These are phyloP conservation scores for Apophysomyces variabilis DNA, from an alignment of 371 early-diverging fungal genomes.

Conservation along the genomic window DNA sequence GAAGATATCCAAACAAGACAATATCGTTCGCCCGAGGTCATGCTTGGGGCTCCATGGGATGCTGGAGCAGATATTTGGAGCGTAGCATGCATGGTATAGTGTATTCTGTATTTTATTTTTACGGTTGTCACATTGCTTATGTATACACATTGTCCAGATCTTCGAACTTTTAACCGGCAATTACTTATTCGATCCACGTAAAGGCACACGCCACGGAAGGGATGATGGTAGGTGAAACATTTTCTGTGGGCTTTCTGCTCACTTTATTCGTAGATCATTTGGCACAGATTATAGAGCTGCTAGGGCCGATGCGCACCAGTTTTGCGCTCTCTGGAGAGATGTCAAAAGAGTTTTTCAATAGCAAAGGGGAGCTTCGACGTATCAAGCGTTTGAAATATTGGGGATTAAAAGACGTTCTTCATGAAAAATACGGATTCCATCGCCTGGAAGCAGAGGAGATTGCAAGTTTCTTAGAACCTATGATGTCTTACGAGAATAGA, in stretches of 20 bases:
- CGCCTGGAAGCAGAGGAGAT: slow-evolving; percentile 63
- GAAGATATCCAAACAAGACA: slow-evolving; percentile 98
- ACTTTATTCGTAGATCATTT: slow-evolving; percentile 76
- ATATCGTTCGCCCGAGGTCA: slow-evolving; percentile 98
- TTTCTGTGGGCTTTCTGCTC: too few relatives aligned
- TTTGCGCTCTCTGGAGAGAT: slow-evolving; percentile 79
- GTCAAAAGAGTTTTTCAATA: slow-evolving; percentile 79
- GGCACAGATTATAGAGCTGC: slow-evolving; percentile 94
- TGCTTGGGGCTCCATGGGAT: slow-evolving; percentile 93
- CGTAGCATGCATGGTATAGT: slow-evolving; percentile 87
- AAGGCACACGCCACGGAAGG: slow-evolving; percentile 80
- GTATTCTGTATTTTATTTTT: slow-evolving; percentile 5
- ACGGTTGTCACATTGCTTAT: slow-evolving; percentile 4
- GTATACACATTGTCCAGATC: slow-evolving; percentile 34
- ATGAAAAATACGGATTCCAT: slow-evolving; percentile 79
- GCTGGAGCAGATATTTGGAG: slow-evolving; percentile 98
- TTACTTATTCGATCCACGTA: slow-evolving; percentile 93
- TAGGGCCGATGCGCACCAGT: slow-evolving; percentile 81
- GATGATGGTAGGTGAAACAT: slow-evolving; percentile 79
- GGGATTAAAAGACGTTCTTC: slow-evolving; percentile 81
- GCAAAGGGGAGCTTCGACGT: slow-evolving; percentile 79
- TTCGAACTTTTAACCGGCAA: slow-evolving; percentile 94
- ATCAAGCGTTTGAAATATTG: slow-evolving; percentile 86
- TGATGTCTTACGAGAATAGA: slow-evolving; percentile 71
- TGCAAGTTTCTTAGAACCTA: slow-evolving; percentile 69